Evolutionary conservation across 768 basidiomycete species (phyloP), one percentile per base, ranked within the genome.

Genomic region (Xerocomellus dryophilus): DNA sequence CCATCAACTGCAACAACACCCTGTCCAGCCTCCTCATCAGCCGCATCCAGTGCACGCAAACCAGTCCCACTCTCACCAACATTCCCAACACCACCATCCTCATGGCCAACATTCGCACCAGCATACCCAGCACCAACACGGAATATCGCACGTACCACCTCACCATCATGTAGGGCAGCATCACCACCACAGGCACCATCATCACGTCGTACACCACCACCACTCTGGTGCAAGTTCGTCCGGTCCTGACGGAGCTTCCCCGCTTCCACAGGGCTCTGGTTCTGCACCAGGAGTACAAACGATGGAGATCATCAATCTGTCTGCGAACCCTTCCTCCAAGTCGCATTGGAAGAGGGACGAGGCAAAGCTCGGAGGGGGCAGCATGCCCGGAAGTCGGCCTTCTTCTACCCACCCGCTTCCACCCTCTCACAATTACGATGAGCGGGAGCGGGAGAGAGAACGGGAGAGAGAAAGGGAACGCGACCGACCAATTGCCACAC

Each of bases 251-350:
- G 62, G 68, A 42, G 47, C 57, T 58, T 54, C 62, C 50, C 57
- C 66, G 69, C 53, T 76, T 74, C 25, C 75, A 68, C 40, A 73
- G 71, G 32, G 66, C 15, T 42, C 75, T 5, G 74, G 73, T 23
- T 66, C 67, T 34, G 68, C 67, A 2, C 75, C 68, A 31, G 63
- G 69, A 46, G 56, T 66, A 27, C 79, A 79, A 58, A 74, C 77
- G 10, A 76, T 80, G 18, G 82, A 83, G 54, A 70, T 81, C 42
- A 79, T 83, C 40, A 81, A 76, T 50, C 66, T 81, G 12, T 73
- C 77, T 35, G 65, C 69, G 20, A 71, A 64, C 34, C 41, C 61
- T 21, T 61, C 68, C 15, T 60, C 66, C 20, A 64, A 70, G 29
- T 60, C 76, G 7, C 69, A 71, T 29, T 74, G 76, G 73, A 77